Base-by-base conservation (phyloP, 108 stramenopile species). In the Aurantiochytrium sp. region DNA sequence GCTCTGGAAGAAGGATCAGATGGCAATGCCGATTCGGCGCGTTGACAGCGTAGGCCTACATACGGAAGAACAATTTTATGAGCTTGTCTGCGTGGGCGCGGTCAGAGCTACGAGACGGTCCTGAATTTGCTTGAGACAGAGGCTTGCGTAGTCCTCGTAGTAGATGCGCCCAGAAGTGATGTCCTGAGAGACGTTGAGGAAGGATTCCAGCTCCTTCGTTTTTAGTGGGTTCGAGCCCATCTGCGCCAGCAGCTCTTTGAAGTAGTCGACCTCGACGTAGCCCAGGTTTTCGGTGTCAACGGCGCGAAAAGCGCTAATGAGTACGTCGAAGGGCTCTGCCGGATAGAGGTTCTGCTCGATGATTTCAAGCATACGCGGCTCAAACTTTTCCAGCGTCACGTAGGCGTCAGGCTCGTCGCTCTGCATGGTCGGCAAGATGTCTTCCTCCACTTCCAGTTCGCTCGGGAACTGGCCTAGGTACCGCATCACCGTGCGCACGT, bases 341-440 rank as follows among this genome's bases (percentile, higher is more conserved):
- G 73, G 73, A 48, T 48, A 81, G 6, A 48, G 24, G 24, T 81
- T 81, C 1, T 81, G 21, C 39, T 81, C 45, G 45, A 81, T 81
- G 42, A 81, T 81, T 1, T 81, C 73, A 17, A 81, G 73, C 73
- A 81, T 81, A 17, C 73, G 39, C 15, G 73, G 73, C 45, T 81
- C 73, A 1, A 81, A 81, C 73, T 81, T 81, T 12, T 81, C 73
- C 17, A 81, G 73, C 39, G 45, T 81, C n/a, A 81, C 45, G 30
- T 81, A 81, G 21, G 73, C 73, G 32, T 81, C 73, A 81, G 73
- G 73, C 12, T 81, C 73, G 39, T 81, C 73, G 73, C 73, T 81
- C 73, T 81, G 73, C 42, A 81, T 41, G 6, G 73, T 48, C 6
- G 73, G 73, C 36, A 81, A 42, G 45, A 81, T 81, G 42, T 81